phyloP scores from a whole-genome alignment of 306 rosid species.

The Cicer arietinum region DNA sequence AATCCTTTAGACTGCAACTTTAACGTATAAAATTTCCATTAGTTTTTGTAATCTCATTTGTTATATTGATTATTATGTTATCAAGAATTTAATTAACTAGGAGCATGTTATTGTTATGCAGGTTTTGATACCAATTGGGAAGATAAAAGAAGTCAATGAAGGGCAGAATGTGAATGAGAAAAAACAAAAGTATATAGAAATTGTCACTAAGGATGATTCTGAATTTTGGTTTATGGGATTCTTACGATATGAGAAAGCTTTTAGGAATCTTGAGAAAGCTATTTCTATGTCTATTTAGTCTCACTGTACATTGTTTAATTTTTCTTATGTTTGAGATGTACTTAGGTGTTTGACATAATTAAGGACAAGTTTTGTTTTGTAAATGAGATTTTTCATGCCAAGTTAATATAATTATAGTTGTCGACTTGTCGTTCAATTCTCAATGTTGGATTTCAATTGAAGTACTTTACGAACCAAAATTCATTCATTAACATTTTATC shows the following conservation, averaged over 20 bases:
- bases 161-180: conserved; percentile 61
- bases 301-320: background rate
- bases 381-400: background rate
- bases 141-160: conserved; percentile 61
- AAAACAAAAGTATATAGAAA: conserved; percentile 67
- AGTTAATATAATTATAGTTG: background rate
- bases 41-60: no score
- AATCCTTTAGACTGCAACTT: no score
- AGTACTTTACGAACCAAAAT: no score
- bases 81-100: background rate
- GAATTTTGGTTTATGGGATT: conserved; percentile 95
- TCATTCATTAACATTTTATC: no score
- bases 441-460: no score
- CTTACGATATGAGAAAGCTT: conserved; percentile 71
- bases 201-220: conserved; percentile 66
- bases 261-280: conserved; percentile 67
- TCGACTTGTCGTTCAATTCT: no score
- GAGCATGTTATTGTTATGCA: conserved; percentile 35
- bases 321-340: background rate
- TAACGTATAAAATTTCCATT: no score
- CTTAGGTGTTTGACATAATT: background rate
- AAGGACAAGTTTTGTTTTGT: conserved; percentile 12
- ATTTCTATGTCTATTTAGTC: conserved; percentile 50
- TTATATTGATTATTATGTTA: background rate
- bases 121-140: conserved; percentile 71